phyloP scores from a whole-genome alignment of 257 asterid genomes.

The Jacaranda copaia region DNA sequence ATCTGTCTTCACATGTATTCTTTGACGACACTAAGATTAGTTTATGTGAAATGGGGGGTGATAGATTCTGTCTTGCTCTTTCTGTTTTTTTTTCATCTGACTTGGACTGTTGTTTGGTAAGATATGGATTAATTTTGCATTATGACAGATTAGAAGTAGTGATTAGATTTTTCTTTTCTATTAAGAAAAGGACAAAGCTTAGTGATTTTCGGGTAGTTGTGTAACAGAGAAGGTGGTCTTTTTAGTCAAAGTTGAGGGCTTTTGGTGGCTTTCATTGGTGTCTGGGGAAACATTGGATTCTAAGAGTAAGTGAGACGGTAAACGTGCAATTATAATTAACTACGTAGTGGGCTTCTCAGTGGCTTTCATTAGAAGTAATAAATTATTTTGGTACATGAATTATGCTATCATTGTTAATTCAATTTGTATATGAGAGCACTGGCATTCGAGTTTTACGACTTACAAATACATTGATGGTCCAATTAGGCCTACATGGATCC shows the following conservation, averaged over 20 bases:
- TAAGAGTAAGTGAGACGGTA: constrained; percentile 5
- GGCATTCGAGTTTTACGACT: no score
- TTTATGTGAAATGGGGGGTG: not conserved
- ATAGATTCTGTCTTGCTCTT: not conserved
- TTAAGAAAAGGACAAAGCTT: not conserved
- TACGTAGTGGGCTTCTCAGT: not conserved
- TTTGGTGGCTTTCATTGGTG: not conserved
- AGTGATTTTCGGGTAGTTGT: not conserved
- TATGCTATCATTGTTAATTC: no score
- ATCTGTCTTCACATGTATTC: not conserved
- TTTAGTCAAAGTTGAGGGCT: constrained; percentile 11
- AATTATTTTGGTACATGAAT: not conserved
- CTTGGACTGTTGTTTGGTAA: not conserved
- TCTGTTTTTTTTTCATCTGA: not conserved
- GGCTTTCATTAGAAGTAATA: not conserved
- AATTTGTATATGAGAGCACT: no score
- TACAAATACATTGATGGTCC: no score
- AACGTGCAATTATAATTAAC: constrained; percentile 14
- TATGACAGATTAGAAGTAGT: not conserved
- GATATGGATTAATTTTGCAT: not conserved
- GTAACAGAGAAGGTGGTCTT: not conserved
- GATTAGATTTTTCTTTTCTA: not conserved
- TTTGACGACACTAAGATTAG: not conserved
- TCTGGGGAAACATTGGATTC: not conserved
- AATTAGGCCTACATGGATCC: no score